Evolutionary conservation across 2,329 filamentous ascomycete genomes (phyloP), one percentile per base, ranked within the genome.

Genomic region (Apiospora phragmitis): DNA sequence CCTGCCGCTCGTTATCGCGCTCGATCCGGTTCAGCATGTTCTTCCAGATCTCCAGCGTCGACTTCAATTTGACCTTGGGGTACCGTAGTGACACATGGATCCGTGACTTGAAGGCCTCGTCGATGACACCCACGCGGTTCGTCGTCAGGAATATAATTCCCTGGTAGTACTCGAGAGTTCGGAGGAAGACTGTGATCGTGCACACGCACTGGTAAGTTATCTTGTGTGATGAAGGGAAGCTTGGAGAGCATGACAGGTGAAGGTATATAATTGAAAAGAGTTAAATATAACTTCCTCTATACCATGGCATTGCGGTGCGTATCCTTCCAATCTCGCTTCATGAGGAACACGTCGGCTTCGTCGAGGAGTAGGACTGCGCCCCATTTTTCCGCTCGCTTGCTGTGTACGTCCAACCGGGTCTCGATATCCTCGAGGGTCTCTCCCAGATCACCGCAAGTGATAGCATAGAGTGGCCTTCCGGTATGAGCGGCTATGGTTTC

Each of bases 371-470:
- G 73, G 6, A 81, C 77, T 2, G 78, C 78, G n/a, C 78, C 79
- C 80, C 84, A 85, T 14, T 80, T 79, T 0, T 79, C 75, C 14
- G 83, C 83, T 49, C 85, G 79, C 70, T 84, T 79, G 62, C 85
- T 76, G 45, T 83, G 70, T n/a, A 72, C 68, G 14, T 59, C 42
- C 7, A 75, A 69, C 1, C 71, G 73, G 0, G 67, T 26, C 70
- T 81, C 79, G 0, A 80, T 74, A 5, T 74, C 72, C 3, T 67
- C 26, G 3, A 78, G 68, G 3, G 71, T 67, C 32, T 73, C 75
- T 1, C 79, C 79, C 1, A 81, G 71, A 47, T 80, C 78, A 16
- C 78, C 78, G 6, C 76, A 74, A 14, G 74, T 74, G 12, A 82
- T 75, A 11, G 72, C 74, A 69, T 82, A 83, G 4, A 83, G 76